phyloP scores from a whole-genome alignment of 306 rosid species.

The Geum urbanum region DNA sequence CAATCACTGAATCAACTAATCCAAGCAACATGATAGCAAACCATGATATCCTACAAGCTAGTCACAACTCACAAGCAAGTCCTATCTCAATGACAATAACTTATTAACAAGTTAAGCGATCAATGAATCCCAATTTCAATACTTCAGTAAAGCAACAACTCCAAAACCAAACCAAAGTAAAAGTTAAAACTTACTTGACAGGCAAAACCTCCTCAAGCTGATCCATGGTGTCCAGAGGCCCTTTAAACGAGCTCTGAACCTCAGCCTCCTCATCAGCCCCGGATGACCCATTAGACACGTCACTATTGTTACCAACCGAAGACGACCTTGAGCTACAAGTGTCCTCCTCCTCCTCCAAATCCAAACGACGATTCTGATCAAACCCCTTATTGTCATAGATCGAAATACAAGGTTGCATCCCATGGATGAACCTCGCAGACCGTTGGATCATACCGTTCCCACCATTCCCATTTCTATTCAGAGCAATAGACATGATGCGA shows the following conservation, averaged over 20 bases:
- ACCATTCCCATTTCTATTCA: constrained; percentile 24
- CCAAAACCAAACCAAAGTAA: constrained; percentile 6
- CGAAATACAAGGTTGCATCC: constrained; percentile 29
- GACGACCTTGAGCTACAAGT: constrained; percentile 43
- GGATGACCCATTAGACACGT: constrained; percentile 45
- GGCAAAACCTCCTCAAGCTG: constrained; percentile 68
- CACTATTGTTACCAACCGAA: constrained; percentile 61
- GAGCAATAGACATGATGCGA: constrained; percentile 46
- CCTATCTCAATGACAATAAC: neutral
- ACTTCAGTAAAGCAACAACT: constrained; percentile 3
- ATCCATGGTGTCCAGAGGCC: constrained; percentile 57
- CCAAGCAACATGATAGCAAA: neutral
- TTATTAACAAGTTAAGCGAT: neutral
- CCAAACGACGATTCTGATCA: constrained; percentile 30
- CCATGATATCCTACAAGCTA: neutral
- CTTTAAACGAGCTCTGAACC: constrained; percentile 54
- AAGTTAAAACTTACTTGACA: constrained; percentile 42
- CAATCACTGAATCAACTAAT: neutral
- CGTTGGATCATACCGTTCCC: constrained; percentile 28
- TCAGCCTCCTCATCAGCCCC: constrained; percentile 45
- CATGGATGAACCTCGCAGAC: constrained; percentile 35
- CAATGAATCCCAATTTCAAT: neutral
- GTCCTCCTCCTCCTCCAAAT: constrained; percentile 40
- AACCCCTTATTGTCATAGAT: constrained; percentile 36
- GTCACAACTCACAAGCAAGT: neutral